Evolutionary conservation across 768 basidiomycete genomes (phyloP), one percentile per base, ranked within the genome.

Genomic region (Nidula microcarpa): DNA sequence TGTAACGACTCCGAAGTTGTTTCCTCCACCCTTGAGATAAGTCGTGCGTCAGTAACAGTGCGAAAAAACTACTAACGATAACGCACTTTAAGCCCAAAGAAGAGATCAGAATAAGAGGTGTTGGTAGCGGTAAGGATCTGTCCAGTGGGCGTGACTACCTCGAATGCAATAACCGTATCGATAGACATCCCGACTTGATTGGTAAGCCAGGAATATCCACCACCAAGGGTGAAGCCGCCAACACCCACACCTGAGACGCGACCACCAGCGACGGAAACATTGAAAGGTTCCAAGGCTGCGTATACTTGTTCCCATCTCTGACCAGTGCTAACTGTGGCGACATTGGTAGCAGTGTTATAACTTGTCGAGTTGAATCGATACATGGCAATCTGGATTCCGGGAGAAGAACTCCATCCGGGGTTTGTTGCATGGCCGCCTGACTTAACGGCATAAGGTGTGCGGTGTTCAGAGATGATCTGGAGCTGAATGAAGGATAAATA

Each of bases 121-220:
- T 68, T 53, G 2, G 70, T 74, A 1, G 75, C 71, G 6, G 58
- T 66, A 0, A 64, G 59, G 1, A 81, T 62, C 0, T 66, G 69
- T 6, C 84, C 83, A 55, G 75, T 74, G 0, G 84, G 83, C 49
- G 78, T 66, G 1, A 84, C 85, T 1, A 87, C 68, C 55, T 86
- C 80, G 57, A 68, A 84, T 0, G 74, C 74, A 16, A 68, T 64
- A 33, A 86, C 70, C 0, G 71, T 83, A 54, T 87, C 85, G 13
- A 77, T 57, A 0, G 80, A 77, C 47, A 88, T 56, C 10, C 86
- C 85, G 54, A 76, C 70, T 53, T 85, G 81, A 54, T 86, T 85
- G 0, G 81, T 80, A 49, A 75, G 68, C 78, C 79, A 87, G 11
- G 85, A 85, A 58, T 84, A 86, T 4, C 39, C 39, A 41, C 86